Evolutionary conservation across 306 rosid species (phyloP), one percentile per base, ranked within the genome.

Genomic region (barrel medic (Medicago truncatula)): DNA sequence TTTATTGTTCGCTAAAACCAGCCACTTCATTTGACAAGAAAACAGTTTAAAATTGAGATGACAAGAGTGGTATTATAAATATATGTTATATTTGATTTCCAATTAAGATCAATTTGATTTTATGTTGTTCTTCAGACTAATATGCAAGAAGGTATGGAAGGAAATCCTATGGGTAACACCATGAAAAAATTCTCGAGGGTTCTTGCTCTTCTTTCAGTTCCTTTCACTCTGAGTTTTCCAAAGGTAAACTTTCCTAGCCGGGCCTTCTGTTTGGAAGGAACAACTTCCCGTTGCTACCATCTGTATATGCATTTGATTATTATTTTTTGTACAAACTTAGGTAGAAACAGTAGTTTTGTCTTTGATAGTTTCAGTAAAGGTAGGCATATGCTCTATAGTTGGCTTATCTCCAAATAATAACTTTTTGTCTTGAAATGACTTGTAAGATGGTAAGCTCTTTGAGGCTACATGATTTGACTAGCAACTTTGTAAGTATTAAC

Each of bases 121-220:
- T 16, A 3, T 17, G 12, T 53, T 81, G 71, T 66, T 84, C 71
- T 68, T 71, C 82, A 95, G 99, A 81, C 71, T 86, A 89, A 95
- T 80, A 70, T 88, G 91, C 99, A 86, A 86, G 97, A 92, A 82
- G 99, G 97, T 15, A 52, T 90, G 93, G 99, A 95, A 91, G 97
- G 97, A 76, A 95, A 92, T 86, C 93, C 97, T 77, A 40, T 57
- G 67, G 97, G 90, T 67, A 59, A 57, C 43, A 92, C 88, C 78
- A 90, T 90, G 97, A 95, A 95, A 88, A 95, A 87, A 31, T 36
- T 95, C 47, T 85, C 91, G 41, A 90, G 99, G 82, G 93, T 69
- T 75, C 73, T 95, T 83, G 99, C 99, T 53, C 76, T 95, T 87
- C 85, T 90, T 58, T 87, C 96, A 23, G 97, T 95, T 76, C 99